Percentiles rank a stretch among this genome's conserved stretches.
Conservation (phyloP, 1,139 yeast species). For the Spencermartinsiella ligniputridi region DNA sequence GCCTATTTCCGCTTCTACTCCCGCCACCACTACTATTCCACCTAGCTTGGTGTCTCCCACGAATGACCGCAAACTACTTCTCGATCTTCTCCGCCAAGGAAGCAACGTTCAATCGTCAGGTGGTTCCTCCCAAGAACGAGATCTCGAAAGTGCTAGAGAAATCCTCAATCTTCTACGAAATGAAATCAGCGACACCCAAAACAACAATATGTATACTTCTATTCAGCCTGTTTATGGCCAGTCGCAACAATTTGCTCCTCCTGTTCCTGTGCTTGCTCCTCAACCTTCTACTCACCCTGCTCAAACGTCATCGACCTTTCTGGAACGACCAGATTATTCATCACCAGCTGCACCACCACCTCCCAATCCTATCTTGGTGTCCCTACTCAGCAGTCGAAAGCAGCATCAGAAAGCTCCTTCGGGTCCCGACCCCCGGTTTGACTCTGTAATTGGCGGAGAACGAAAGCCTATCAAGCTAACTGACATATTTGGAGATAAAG, state of each 20-base stretch:
- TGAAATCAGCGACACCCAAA: conserved; percentile 18
- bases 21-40: background rate
- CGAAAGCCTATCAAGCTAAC: conserved; percentile 6
- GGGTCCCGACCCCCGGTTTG: conserved; percentile 4
- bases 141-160: conserved; percentile 31
- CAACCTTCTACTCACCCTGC: conserved; percentile 25
- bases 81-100: conserved; percentile 28
- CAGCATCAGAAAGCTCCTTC: conserved; percentile 12
- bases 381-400: conserved; percentile 24
- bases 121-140: conserved; percentile 15
- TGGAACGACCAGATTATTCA: conserved; percentile 9
- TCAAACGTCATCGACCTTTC: conserved; percentile 21
- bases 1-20: background rate
- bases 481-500: conserved; percentile 3
- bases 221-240: conserved; percentile 1
- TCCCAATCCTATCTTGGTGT: conserved; percentile 28
- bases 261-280: conserved; percentile 21
- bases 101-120: conserved; percentile 4
- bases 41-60: background rate
- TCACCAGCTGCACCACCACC: conserved; percentile 28
- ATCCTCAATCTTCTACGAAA: conserved; percentile 29
- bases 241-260: conserved; percentile 10
- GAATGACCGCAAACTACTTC: conserved; percentile 27
- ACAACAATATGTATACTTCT: conserved; percentile 6
- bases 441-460: background rate